Base-by-base conservation (phyloP, 1,139 yeast species). In the Magnusiomyces fungicola region DNA sequence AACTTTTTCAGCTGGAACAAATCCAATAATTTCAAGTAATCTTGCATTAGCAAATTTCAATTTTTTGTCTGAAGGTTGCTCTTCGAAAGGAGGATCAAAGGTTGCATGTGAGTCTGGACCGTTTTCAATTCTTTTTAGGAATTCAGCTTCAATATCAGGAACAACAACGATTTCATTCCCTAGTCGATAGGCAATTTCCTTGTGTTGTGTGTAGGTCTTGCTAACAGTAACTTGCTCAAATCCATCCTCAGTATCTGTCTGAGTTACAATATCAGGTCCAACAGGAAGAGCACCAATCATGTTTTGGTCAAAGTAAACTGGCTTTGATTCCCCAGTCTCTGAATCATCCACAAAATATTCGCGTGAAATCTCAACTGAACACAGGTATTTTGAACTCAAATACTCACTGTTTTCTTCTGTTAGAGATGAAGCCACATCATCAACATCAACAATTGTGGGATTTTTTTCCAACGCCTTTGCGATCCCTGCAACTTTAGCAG, bases 101-200 rank as follows among this genome's bases (percentile, higher is more conserved):
- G 16, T 12, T n/a, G 36, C 4, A 3, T 32, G 6, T 5, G 16
- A 5, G 16, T 39, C 30, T 14, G 30, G 43, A 7, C 43, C 43
- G 6, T 18, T 6, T 25, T 24, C 25, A 21, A 23, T 25, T 27
- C 25, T 3, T 9, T 63, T 65, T 18, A 79, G 62, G 1, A 70
- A 66, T 21, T 70, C 69, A 24, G 72, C 70, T 32, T 82, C 66
- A 2, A 73, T 72, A 0, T 70, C 65, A 12, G 78, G 71, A 12
- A 79, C 56, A 1, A 78, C 75, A 2, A 79, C 72, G n/a, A 76
- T 67, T 27, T 78, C 76, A n/a, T 79, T 70, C 5, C 95, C 92
- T 59, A 81, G 87, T 55, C 78, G 74, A 63, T 79, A 87, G 0
- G 87, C 95, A 29, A 70, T 71, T 4, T 67, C 65, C 7, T 38